These are phyloP conservation scores for Erythrophleum fordii DNA, from an alignment of 306 rosid species.

Conservation along the genomic window DNA sequence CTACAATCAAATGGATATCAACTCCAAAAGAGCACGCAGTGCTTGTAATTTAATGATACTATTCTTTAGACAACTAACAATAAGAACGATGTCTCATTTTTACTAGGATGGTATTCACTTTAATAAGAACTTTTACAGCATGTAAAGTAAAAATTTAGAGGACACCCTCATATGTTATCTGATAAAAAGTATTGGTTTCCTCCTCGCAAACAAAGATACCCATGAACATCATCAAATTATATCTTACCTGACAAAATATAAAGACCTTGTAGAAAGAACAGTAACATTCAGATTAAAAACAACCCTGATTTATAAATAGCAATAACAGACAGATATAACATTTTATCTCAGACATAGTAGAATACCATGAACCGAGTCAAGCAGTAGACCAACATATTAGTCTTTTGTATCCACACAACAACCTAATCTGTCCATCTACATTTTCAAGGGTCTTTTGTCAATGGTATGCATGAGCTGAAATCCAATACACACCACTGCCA, in stretches of 20 bases:
- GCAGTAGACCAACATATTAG: neutral
- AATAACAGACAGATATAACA: neutral
- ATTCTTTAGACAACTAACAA: conserved; percentile 12
- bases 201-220: neutral
- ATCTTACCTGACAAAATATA: neutral
- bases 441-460: neutral
- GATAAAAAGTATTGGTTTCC: conserved; percentile 1
- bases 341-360: neutral
- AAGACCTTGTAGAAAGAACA: neutral
- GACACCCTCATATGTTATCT: neutral
- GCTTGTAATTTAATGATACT: conserved; percentile 14
- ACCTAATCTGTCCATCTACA: neutral
- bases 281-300: neutral
- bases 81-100: neutral
- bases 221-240: neutral
- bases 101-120: conserved; percentile 25
- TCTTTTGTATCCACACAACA: neutral
- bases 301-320: neutral
- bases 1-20: conserved; percentile 52
- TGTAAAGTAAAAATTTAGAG: neutral
- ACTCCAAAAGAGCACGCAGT: conserved; percentile 33
- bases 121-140: neutral
- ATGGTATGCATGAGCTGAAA: neutral
- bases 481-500: too few species aligned
- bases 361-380: neutral